Evolutionary conservation across 306 rosid genomes (phyloP), one percentile per base, ranked within the genome.

Genomic region (Pyrus betulifolia): DNA sequence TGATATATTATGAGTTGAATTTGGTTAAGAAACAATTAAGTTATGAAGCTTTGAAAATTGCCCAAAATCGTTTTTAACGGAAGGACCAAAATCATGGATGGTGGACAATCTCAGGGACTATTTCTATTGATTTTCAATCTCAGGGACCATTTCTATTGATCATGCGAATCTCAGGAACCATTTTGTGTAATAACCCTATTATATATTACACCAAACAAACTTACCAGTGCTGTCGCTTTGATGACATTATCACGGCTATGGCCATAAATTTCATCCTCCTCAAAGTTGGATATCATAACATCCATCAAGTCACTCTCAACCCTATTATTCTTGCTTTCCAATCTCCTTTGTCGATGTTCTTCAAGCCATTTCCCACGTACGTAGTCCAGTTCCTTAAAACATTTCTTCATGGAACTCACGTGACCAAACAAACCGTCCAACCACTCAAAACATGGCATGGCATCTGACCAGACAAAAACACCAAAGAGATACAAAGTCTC

Each of bases 181-280:
- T 13, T 18, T 46, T 13, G 13, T 4, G 13, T 23, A 23, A 1
- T 23, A 1, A 1, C 0, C 25, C 1, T 13, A 4, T 46, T 46
- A 35, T 3, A 46, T 46, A 46, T 46, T 46, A 13, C 52, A 46
- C 6, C 52, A 46, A 46, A 45, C 11, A 13, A 13, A 13, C 18
- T 46, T 85, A 89, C 97, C 91, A 86, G 0, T 23, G 90, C 25
- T 1, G 88, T 91, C 9, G 93, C 93, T 84, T 89, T 91, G 83
- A 91, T 81, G 61, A 84, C 88, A 8, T 23, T 69, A 22, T 91
- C 91, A 0, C 82, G 23, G 33, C 72, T 44, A 27, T 88, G 81
- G 14, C 91, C 88, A 68, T 80, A 82, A 33, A 85, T 64, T 1
- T 33, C 74, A 45, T 78, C 74, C 4, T 84, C 52, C n/a, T 5